Base-by-base conservation (phyloP, 768 basidiomycete species). In the Naganishia vaughanmartiniae region DNA sequence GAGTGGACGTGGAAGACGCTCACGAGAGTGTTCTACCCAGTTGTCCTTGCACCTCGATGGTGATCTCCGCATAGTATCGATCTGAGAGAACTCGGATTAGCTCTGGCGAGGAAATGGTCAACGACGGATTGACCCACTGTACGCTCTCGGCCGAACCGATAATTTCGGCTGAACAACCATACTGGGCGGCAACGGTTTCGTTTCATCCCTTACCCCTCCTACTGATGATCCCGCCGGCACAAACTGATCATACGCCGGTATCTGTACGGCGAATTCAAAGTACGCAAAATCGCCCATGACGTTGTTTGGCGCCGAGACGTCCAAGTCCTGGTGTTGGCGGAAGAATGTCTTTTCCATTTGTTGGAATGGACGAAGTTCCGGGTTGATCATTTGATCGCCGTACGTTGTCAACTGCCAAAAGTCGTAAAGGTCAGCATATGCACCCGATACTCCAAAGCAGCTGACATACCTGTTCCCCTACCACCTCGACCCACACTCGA, bases 341-440 rank as follows among this genome's bases (percentile, higher is more conserved):
- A 63, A 63, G 39, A 63, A 63, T 14, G 60, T 63, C 21, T 63
- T 63, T 63, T 42, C 36, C 60, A 63, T 63, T 9, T 63, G 60
- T 45, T 63, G 60, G 26, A 45, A 63, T 34, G 60, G 39, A 4
- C 60, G 60, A 1, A 63, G 36, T 12, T 63, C 60, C 24, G 60
- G 39, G 26, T 63, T 63, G 31, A 63, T 42, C 39, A 63, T 26
- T 26, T n/a, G 36, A 26, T 63, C 60, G 15, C 60, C 60, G 36
- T 45, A 45, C 19, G 11, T n/a, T 7, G 60, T 63, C 60, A 63
- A 46, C 60, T 63, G 19, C n/a, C 2, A 21, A 4, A 1, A 17
- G 26, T 14, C 12, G 9, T n/a, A 11, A 14, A 12, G 3, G n/a
- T 39, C 11, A 60, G 17, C 57, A 7, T 28, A 21, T 9, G 36